Base-by-base conservation (phyloP, 306 rosid genomes). In the Cicer pinnatifidum region DNA sequence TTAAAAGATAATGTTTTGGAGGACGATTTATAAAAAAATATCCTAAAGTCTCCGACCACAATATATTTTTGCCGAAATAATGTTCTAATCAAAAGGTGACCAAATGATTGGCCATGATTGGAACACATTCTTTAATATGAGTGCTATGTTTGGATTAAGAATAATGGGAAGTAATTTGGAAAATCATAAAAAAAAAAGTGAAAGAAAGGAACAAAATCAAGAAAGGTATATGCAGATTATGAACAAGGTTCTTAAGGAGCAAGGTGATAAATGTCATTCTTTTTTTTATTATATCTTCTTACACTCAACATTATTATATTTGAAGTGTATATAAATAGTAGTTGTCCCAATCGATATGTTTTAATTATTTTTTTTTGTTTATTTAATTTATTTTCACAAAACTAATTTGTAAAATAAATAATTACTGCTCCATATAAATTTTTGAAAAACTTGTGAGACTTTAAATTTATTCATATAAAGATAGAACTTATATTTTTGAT, bases 81-180 rank as follows among this genome's bases (percentile, higher is more conserved):
- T 37, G 67, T 56, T 77, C 35, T 81, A 43, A 83, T 65, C 28
- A 69, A 81, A 77, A 85, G 72, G 46, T 57, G 76, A 73, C 48
- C 80, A 82, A 67, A 87, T 82, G 89, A 84, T 85, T 85, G 86
- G 73, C 47, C 48, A 82, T 54, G 86, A 87, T 81, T 78, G 85
- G 47, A 44, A 73, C 80, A 73, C 81, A 81, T 78, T 82, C 78
- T 78, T 80, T 75, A 80, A 75, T 54, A 83, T 66, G 67, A 69
- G 57, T 56, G 63, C 33, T 2, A 39, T 20, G 61, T 72, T 72
- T 66, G 65, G 47, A 67, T 75, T 77, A 67, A 58, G 79, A 73
- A 77, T 57, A 51, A 38, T 8, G 52, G 20, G 40, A 57, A 40
- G 43, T 37, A 37, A 57, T 63, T 65, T 48, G 23, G 75, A 37